Conservation (phyloP, 1,284 basidiomycete species). For the Wallemia ichthyophaga region DNA sequence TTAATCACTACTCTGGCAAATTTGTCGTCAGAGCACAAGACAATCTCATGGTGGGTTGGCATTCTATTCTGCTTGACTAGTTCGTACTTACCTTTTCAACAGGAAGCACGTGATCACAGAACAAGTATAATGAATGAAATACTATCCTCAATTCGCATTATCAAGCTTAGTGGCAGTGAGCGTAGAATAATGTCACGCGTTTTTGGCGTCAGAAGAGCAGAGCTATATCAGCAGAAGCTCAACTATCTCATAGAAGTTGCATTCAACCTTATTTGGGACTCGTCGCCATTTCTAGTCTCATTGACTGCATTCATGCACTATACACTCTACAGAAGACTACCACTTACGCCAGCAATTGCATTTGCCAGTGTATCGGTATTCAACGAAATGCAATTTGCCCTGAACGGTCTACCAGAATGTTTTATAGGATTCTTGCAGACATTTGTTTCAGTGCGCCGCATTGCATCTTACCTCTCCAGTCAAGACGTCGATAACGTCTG, state of each 20-base stretch:
- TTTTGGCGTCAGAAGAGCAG: not conserved
- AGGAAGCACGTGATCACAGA: not conserved
- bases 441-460: not conserved
- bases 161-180: conserved; percentile 11
- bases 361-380: conserved; percentile 2
- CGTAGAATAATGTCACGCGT: conserved; percentile 1
- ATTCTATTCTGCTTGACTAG: not conserved
- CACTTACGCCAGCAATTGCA: conserved; percentile 1
- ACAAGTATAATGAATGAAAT: conserved; percentile 7
- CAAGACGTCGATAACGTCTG: conserved; percentile 1
- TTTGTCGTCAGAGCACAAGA: conserved; percentile 56
- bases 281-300: conserved; percentile 1
- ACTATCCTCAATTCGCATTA: conserved; percentile 8
- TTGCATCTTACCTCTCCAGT: conserved; percentile 1
- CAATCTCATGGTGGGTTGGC: conserved; percentile 32
- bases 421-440: conserved; percentile 1
- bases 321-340: not conserved
- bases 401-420: not conserved
- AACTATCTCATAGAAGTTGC: conserved; percentile 1
- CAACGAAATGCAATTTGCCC: not conserved
- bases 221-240: conserved; percentile 1
- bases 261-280: not conserved
- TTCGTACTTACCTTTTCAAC: not conserved
- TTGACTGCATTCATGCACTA: conserved; percentile 1
- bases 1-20: conserved; percentile 65